Evolutionary conservation across 306 rosid species (phyloP).

Genomic region (Lathyrus oleraceus): DNA sequence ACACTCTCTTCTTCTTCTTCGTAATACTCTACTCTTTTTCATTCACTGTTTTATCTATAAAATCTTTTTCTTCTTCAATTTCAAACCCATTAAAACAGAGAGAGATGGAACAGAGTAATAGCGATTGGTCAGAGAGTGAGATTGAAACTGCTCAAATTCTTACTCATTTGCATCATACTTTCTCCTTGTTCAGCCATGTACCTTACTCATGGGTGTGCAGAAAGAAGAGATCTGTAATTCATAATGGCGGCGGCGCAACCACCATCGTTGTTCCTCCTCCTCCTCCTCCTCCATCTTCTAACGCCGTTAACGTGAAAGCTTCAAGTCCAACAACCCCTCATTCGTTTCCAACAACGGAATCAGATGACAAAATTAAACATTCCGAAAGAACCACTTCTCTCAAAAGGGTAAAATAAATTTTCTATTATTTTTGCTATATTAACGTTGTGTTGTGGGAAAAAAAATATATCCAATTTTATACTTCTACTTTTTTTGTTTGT

Average conservation of each 20-base stretch:
- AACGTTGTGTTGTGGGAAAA: too few species aligned
- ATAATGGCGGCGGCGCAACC: neutral
- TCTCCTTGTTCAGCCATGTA: neutral
- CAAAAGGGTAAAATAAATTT: slow-evolving; percentile 42
- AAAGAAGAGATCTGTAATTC: slow-evolving; percentile 54
- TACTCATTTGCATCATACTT: neutral
- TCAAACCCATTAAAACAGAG: too few species aligned
- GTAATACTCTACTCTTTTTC: neutral
- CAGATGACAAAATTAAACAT: slow-evolving; percentile 46
- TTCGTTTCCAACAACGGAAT: slow-evolving; percentile 45
- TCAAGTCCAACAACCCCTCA: slow-evolving; percentile 52
- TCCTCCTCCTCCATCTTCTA: neutral
- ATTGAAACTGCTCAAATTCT: neutral
- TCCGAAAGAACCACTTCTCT: slow-evolving; percentile 19
- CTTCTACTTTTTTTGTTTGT: too few species aligned
- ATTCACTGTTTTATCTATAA: neutral
- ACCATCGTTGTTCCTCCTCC: neutral
- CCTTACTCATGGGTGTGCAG: slow-evolving; percentile 42
- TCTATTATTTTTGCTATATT: too few species aligned
- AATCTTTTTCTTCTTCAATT: neutral
- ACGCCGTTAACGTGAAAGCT: slow-evolving; percentile 33
- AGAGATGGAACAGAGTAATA: neutral
- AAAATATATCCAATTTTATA: too few species aligned
- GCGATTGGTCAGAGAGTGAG: neutral
- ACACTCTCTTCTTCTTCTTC: neutral